Base-by-base conservation (phyloP, 495 filamentous ascomycete genomes). In the Penicillium daleae region DNA sequence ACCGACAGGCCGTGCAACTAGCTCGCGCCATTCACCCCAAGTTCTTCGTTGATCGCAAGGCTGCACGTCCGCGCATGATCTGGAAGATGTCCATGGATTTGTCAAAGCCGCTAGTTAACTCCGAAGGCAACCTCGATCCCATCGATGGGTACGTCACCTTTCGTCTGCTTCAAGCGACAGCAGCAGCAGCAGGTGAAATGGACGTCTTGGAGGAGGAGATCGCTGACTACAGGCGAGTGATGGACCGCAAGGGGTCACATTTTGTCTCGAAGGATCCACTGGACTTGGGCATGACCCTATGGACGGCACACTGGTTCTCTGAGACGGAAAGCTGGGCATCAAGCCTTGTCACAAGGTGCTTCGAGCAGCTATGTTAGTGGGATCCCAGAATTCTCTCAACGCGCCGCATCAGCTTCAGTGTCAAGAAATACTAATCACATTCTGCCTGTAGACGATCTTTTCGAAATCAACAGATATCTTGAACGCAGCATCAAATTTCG, bases 201-300 rank as follows among this genome's bases (percentile, higher is more conserved):
- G 59, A 62, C 6, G 66, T 78, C 4, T 71, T 89, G 42, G 59
- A 70, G 0, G 61, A 78, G 8, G 87, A 90, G 65, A 85, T 89
- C 17, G 74, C 60, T 2, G 84, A 89, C 62, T 90, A 89, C 65
- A 68, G 73, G n/a, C 74, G 75, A 27, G 78, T 89, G n/a, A 82
- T 87, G 80, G 61, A 68, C 35, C 69, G 73, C 0, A 83, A 82
- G 56, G 81, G 80, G 1, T 77, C 78, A 61, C 70, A 81, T 51
- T 82, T 72, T 59, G 76, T 82, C 1, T 85, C 84, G 56, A 70
- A 61, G 6, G 87, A 89, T 71, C 75, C 82, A 26, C 62, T 89
- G 15, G 87, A 89, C 71, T 67, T 89, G 56, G 87, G 87, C 0
- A 89, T 90, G 87, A 82, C 86, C 6, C 61, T 90, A 40, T 90